Evolutionary conservation across 73 alveolate genomes (phyloP), one percentile per base, ranked within the genome.

Genomic region (Paraurostyla sp.): DNA sequence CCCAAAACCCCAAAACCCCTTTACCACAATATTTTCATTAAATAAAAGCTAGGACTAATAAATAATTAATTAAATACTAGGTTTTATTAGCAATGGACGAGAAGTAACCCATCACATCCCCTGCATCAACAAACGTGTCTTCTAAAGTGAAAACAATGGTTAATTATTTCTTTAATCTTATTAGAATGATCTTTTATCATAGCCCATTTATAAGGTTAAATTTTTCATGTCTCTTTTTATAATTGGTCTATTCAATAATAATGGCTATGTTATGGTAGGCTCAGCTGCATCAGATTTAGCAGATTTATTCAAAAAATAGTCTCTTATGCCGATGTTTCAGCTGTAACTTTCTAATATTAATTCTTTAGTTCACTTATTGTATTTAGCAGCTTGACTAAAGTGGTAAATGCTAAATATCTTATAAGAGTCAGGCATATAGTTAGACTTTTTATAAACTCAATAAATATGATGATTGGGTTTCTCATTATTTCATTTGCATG

Each of bases 201-300:
- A 33, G 6, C 7, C 56, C 2, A 65, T 38, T 15, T 65, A 65
- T 40, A 2, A 65, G 23, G 58, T 40, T 25, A 3, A 32, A 18
- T 85, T 69, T 76, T 71, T 90, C 80, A 25, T 49, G 38, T 25
- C 83, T 18, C 43, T 91, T 29, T 82, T 80, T 60, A 30, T 76
- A 13, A 46, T 92, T 18, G 96, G 96, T 7, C 86, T 92, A 0
- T 71, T 92, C 41, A 92, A 87, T 62, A 92, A 92, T 87, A 57
- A 83, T 27, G 93, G 96, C 0, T 92, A 92, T 76, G 94, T 88
- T 0, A 76, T 92, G 91, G 90, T 88, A 7, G 89, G 91, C 0
- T 59, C 93, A 2, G 94, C 92, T 7, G 81, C 96, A 18, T 90
- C 85, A 20, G 87, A 56, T 38, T 80, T 92, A 33, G 78, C 96